phyloP scores from a whole-genome alignment of 1,284 basidiomycete species.

The Taiwanofungus camphoratus region DNA sequence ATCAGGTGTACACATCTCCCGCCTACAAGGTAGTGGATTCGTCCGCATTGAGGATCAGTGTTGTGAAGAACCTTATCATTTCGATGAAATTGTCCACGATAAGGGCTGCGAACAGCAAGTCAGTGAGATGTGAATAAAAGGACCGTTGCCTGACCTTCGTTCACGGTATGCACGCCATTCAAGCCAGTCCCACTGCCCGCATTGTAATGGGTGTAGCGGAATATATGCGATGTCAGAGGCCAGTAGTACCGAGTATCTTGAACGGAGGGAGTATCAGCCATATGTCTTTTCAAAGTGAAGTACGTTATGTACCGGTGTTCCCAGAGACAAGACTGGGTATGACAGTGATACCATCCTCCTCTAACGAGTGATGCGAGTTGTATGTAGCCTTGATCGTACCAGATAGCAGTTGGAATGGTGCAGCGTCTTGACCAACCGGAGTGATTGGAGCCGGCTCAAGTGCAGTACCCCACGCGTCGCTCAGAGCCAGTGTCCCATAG shows the following conservation, averaged over 20 bases:
- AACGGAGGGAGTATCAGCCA: neutral
- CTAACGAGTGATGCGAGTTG: conserved; percentile 29
- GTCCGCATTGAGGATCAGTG: conserved; percentile 42
- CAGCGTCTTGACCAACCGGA: conserved; percentile 36
- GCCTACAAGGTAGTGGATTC: conserved; percentile 27
- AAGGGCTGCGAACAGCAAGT: conserved; percentile 27
- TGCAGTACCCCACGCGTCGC: conserved; percentile 38
- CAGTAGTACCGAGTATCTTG: conserved; percentile 46
- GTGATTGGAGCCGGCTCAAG: conserved; percentile 55
- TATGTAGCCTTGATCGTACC: conserved; percentile 45
- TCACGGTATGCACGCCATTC: conserved; percentile 52
- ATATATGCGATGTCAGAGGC: conserved; percentile 42
- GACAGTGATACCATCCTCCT: conserved; percentile 26
- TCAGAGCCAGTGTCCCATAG: conserved; percentile 35
- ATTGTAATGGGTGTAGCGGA: conserved; percentile 41
- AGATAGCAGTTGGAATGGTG: conserved; percentile 43
- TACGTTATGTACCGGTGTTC: conserved; percentile 31
- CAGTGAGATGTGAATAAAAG: neutral
- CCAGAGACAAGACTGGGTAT: conserved; percentile 52
- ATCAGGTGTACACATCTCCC: conserved; percentile 2
- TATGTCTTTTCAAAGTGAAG: neutral
- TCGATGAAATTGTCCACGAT: conserved; percentile 34
- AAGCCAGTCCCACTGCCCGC: conserved; percentile 28
- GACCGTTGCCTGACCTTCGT: conserved; percentile 30
- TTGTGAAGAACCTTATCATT: conserved; percentile 40